These are phyloP conservation scores for Penicillium brevicompactum DNA, from an alignment of 2,329 filamentous ascomycete genomes.

Conservation along the genomic window DNA sequence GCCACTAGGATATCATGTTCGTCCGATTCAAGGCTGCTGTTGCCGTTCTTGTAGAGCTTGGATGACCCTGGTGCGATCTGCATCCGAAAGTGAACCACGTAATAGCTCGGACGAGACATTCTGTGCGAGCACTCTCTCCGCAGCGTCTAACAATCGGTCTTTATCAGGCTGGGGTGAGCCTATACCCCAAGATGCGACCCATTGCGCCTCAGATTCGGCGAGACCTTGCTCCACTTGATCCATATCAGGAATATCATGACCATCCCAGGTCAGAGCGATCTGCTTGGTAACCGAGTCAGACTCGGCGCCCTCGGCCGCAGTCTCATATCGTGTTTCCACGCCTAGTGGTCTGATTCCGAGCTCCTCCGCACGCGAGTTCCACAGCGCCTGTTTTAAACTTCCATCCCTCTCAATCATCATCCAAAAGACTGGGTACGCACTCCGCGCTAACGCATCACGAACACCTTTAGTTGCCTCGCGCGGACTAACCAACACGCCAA, in stretches of 20 bases:
- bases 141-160: conserved; percentile 29
- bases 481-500: conserved; percentile 72
- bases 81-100: conserved; percentile 20
- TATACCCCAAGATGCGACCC: conserved; percentile 33
- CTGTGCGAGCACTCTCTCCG: conserved; percentile 31
- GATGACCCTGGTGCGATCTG: conserved; percentile 24
- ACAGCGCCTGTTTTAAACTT: conserved; percentile 45
- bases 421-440: conserved; percentile 71
- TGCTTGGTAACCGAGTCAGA: conserved; percentile 23
- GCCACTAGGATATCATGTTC: background rate
- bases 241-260: conserved; percentile 36
- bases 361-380: conserved; percentile 45
- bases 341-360: conserved; percentile 42
- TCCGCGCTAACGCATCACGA: conserved; percentile 68
- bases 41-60: conserved; percentile 15
- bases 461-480: conserved; percentile 76
- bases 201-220: conserved; percentile 25
- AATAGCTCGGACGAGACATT: conserved; percentile 7
- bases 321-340: conserved; percentile 40
- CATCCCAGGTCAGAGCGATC: conserved; percentile 40
- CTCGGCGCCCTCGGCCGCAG: conserved; percentile 15
- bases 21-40: background rate
- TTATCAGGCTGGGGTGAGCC: conserved; percentile 18
- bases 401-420: conserved; percentile 45
- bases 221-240: conserved; percentile 33